Percentiles rank a stretch among this genome's conserved stretches.
Conservation (phyloP, 2,329 filamentous ascomycete genomes). For the Alternaria sp. region DNA sequence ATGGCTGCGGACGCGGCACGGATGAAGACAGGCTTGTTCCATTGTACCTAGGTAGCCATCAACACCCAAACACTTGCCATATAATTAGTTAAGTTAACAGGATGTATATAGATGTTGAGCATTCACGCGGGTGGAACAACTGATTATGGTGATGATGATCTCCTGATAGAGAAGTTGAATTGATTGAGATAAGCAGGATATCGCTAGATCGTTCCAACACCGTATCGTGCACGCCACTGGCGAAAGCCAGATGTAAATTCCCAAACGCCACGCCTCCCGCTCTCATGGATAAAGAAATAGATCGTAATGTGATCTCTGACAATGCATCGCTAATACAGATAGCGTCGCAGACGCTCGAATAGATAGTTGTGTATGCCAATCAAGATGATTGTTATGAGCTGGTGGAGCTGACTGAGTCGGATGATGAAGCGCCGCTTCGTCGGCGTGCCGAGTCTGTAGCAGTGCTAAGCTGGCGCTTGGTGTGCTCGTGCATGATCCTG, state of each 20-base stretch:
- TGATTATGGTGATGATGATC: not conserved
- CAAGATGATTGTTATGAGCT: slow-evolving; percentile 21
- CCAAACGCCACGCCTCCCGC: slow-evolving; percentile 14
- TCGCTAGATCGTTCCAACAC: slow-evolving; percentile 14
- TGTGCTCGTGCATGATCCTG: slow-evolving; percentile 62
- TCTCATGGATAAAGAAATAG: not conserved
- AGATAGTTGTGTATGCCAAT: not conserved
- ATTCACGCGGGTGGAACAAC: not conserved
- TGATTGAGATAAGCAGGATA: slow-evolving; percentile 11
- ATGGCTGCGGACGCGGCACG: not conserved
- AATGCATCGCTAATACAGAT: slow-evolving; percentile 12
- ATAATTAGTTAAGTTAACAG: too few relatives aligned
- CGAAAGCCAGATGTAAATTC: slow-evolving; percentile 9
- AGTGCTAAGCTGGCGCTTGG: slow-evolving; percentile 58
- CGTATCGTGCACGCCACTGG: slow-evolving; percentile 6
- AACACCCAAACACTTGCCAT: too few relatives aligned
- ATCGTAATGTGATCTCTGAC: slow-evolving; percentile 1
- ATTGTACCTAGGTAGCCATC: not conserved
- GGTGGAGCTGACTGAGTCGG: slow-evolving; percentile 31
- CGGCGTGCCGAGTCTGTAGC: slow-evolving; percentile 57
- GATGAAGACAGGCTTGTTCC: not conserved
- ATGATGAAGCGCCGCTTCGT: slow-evolving; percentile 36
- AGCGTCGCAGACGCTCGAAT: slow-evolving; percentile 13
- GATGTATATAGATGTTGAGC: too few relatives aligned
- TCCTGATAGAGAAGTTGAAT: slow-evolving; percentile 7